phyloP scores from a whole-genome alignment of 306 rosid species.

The Neltuma alba region DNA sequence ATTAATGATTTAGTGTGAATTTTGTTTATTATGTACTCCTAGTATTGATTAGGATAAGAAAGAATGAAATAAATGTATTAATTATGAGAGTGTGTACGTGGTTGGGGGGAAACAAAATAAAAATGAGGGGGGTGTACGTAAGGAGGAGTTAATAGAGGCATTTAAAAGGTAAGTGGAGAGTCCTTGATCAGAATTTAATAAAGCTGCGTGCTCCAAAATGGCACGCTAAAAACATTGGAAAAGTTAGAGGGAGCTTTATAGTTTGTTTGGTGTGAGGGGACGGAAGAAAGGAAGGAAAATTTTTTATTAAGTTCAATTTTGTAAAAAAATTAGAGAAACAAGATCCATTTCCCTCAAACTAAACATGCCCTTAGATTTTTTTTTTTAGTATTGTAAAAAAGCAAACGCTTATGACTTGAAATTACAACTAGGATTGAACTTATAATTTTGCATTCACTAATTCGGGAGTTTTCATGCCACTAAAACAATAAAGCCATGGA shows the following conservation, averaged over 20 bases:
- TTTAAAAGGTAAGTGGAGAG: slow-evolving; percentile 2
- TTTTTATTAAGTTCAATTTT: too few species aligned
- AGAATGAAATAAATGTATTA: not conserved
- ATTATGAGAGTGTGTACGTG: not conserved
- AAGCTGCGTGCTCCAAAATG: slow-evolving; percentile 21
- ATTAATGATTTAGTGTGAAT: not conserved
- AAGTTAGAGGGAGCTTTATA: not conserved
- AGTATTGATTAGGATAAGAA: not conserved
- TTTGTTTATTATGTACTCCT: not conserved
- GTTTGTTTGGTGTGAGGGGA: too few species aligned
- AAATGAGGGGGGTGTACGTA: not conserved
- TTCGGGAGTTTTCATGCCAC: too few species aligned
- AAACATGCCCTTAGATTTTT: too few species aligned
- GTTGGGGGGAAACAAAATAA: not conserved
- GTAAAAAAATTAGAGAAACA: too few species aligned
- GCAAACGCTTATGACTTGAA: too few species aligned
- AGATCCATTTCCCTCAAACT: too few species aligned
- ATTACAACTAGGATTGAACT: too few species aligned
- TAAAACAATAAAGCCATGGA: too few species aligned
- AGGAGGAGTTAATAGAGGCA: not conserved
- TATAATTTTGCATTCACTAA: too few species aligned
- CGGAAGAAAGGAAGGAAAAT: too few species aligned
- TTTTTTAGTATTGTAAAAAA: too few species aligned
- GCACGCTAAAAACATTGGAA: not conserved
- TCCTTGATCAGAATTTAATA: slow-evolving; percentile 6